Percentiles rank a stretch among this genome's conserved stretches.
These are phyloP conservation scores for Rutstroemia sydowiana DNA, from an alignment of 2,329 filamentous ascomycete species.

Conservation along the genomic window DNA sequence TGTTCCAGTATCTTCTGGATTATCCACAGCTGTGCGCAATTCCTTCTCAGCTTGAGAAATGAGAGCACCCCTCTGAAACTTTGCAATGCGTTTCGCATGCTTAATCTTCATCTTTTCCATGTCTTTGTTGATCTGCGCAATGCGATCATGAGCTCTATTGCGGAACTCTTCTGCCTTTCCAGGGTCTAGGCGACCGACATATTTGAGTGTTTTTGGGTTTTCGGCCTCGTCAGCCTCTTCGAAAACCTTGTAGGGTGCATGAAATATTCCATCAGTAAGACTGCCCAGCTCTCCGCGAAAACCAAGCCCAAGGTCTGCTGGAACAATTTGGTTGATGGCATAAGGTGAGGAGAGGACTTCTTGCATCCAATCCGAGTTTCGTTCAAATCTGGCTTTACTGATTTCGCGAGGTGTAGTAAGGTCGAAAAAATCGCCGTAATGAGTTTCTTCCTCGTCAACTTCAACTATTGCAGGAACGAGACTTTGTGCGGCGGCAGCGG, in stretches of 20 bases:
- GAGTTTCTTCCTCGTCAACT: conserved; percentile 80
- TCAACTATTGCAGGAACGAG: conserved; percentile 23
- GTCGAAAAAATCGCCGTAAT: conserved; percentile 82
- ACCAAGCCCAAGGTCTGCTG: conserved; percentile 80
- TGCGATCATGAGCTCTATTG: conserved; percentile 64
- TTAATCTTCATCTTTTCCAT: conserved; percentile 77
- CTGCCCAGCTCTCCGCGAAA: conserved; percentile 73
- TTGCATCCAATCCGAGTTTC: conserved; percentile 99
- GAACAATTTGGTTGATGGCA: conserved; percentile 73
- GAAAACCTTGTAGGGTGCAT: conserved; percentile 50
- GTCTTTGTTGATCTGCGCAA: conserved; percentile 68
- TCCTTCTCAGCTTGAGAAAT: conserved; percentile 70
- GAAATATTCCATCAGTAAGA: conserved; percentile 79
- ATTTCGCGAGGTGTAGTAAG: conserved; percentile 84
- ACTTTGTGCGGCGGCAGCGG: conserved; percentile 14
- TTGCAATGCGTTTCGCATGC: conserved; percentile 68
- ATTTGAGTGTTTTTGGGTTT: conserved; percentile 28
- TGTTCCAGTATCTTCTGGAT: conserved; percentile 43
- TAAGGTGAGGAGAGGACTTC: conserved; percentile 91
- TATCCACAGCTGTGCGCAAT: conserved; percentile 57
- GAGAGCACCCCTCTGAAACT: conserved; percentile 62
- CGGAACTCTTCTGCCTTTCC: conserved; percentile 81
- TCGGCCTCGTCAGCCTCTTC: too few species aligned
- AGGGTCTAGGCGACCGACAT: conserved; percentile 60
- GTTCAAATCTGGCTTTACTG: conserved; percentile 76